phyloP scores from a whole-genome alignment of 768 basidiomycete genomes.

The Phylloporus scabripes region DNA sequence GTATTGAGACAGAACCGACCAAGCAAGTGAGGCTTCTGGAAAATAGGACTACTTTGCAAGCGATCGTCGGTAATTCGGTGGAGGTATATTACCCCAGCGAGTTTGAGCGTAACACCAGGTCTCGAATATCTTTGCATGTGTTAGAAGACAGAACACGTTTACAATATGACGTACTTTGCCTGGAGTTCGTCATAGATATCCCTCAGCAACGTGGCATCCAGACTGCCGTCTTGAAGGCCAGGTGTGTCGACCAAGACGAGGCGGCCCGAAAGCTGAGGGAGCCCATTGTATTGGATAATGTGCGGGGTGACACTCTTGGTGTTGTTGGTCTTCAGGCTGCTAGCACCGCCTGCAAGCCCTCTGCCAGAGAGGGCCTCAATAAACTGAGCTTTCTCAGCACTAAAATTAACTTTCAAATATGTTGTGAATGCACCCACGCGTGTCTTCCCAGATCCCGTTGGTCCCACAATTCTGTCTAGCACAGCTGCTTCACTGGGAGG shows the following conservation, averaged over 20 bases:
- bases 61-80: slow-evolving; percentile 34
- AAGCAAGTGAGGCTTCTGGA: slow-evolving; percentile 28
- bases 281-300: background rate
- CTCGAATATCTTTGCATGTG: slow-evolving; percentile 4
- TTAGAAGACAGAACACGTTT: background rate
- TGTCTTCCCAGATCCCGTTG: no score
- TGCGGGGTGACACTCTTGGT: background rate
- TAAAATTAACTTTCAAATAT: background rate
- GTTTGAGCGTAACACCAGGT: background rate
- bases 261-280: background rate
- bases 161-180: background rate
- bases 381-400: background rate
- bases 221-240: background rate
- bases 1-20: slow-evolving; percentile 32
- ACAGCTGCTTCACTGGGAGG: background rate
- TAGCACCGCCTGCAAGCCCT: background rate
- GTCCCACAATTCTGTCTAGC: no score
- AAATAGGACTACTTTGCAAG: slow-evolving; percentile 23
- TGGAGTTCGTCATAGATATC: background rate
- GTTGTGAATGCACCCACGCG: background rate
- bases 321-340: background rate
- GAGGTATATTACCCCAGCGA: slow-evolving; percentile 13
- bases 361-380: background rate
- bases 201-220: background rate
- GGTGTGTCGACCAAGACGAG: background rate